These are phyloP conservation scores for Eimeria acervulina DNA, from an alignment of 169 alveolate genomes.

Conservation along the genomic window DNA sequence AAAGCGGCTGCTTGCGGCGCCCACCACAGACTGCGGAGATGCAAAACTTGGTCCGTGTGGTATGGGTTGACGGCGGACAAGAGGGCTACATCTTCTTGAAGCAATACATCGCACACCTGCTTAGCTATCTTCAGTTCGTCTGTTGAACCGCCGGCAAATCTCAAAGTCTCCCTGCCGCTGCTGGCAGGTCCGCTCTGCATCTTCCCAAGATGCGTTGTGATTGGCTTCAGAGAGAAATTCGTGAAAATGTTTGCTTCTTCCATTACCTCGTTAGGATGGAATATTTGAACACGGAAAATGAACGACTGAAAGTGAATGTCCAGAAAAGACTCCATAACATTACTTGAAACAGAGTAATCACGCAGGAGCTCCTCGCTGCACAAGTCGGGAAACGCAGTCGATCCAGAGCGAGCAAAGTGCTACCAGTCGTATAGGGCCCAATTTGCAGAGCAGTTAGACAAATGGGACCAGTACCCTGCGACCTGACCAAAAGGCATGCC, in stretches of 20 bases:
- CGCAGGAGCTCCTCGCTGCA: slow-evolving; percentile 80
- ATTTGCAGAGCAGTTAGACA: no score
- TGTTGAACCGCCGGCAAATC: not conserved
- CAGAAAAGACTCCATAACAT: slow-evolving; percentile 64
- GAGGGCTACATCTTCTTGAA: slow-evolving; percentile 76
- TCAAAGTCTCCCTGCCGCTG: not conserved
- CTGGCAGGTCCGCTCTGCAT: not conserved
- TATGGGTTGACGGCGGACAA: slow-evolving; percentile 50
- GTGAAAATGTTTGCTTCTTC: slow-evolving; percentile 63
- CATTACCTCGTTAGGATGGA: slow-evolving; percentile 81
- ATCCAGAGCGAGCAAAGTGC: not conserved
- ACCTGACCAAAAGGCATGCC: not conserved
- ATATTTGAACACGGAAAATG: slow-evolving; percentile 70
- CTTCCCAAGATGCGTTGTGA: slow-evolving; percentile 35
- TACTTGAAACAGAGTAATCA: slow-evolving; percentile 70
- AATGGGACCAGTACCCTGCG: not conserved
- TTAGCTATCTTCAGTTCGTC: slow-evolving; percentile 30
- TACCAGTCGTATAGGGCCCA: not conserved
- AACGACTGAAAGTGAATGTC: slow-evolving; percentile 69
- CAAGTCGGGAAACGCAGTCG: not conserved
- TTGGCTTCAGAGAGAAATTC: slow-evolving; percentile 54
- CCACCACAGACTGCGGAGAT: slow-evolving; percentile 81
- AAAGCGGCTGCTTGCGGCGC: slow-evolving; percentile 76
- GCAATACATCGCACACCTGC: slow-evolving; percentile 42
- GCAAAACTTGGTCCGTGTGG: slow-evolving; percentile 49